Evolutionary conservation across 306 rosid genomes (phyloP).

Genomic region (Pterocarpus macrocarpus): DNA sequence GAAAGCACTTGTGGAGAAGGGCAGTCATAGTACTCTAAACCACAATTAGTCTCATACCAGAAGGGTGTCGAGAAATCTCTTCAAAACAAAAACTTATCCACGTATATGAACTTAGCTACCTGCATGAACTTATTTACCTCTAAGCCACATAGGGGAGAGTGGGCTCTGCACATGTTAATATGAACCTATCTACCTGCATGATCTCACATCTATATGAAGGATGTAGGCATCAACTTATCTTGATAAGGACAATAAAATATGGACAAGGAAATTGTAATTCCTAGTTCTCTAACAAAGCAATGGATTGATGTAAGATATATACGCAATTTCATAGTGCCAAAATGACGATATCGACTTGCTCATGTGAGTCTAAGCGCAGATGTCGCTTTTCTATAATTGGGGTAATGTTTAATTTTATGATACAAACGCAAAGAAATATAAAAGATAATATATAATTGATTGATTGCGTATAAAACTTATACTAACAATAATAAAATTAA

Average conservation of each 20-base stretch:
- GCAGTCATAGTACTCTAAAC: background rate
- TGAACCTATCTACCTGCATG: background rate
- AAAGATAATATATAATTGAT: background rate
- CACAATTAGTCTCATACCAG: background rate
- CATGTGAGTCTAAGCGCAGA: background rate
- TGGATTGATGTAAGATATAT: background rate
- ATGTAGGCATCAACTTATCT: too few relatives aligned
- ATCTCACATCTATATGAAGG: background rate
- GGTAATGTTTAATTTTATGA: background rate
- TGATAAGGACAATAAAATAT: background rate
- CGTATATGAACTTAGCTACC: too few relatives aligned
- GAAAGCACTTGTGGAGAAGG: background rate
- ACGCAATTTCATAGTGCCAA: constrained; percentile 2
- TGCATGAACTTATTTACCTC: too few relatives aligned
- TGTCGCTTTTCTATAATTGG: constrained; percentile 11
- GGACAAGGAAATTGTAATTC: background rate
- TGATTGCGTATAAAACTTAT: background rate
- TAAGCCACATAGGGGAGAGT: too few relatives aligned
- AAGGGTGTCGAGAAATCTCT: background rate
- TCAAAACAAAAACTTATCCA: background rate
- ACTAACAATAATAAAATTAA: background rate
- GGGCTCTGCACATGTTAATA: too few relatives aligned
- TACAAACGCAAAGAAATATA: background rate
- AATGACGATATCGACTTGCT: constrained; percentile 20
- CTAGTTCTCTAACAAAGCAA: background rate